phyloP scores from a whole-genome alignment of 2,329 filamentous ascomycete genomes.

The Epichloe bromicola region DNA sequence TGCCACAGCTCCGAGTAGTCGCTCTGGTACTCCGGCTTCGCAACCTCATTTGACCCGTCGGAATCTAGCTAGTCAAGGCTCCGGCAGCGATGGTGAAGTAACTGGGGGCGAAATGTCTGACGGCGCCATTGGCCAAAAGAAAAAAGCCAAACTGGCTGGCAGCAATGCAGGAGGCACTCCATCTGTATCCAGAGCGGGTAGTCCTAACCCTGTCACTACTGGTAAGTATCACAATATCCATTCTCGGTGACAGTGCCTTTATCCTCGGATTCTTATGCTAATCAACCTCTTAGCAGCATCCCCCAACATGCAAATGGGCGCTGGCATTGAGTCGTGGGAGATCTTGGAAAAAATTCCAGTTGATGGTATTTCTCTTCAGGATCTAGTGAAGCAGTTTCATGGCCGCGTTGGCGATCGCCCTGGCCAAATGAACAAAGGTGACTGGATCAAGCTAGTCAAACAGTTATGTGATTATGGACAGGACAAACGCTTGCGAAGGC shows the following conservation, averaged over 20 bases:
- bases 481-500: conserved; percentile 39
- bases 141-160: conserved; percentile 42
- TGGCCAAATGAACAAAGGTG: conserved; percentile 36
- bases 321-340: conserved; percentile 34
- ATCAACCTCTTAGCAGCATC: conserved; percentile 13
- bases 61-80: conserved; percentile 36
- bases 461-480: conserved; percentile 37
- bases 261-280: neutral
- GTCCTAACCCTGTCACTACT: conserved; percentile 35
- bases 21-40: conserved; percentile 42
- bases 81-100: conserved; percentile 59
- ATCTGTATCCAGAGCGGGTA: conserved; percentile 46
- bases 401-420: conserved; percentile 38
- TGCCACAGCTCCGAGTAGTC: conserved; percentile 35
- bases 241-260: neutral
- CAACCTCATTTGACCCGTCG: conserved; percentile 25
- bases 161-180: conserved; percentile 38
- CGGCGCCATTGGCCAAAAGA: conserved; percentile 31
- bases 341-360: conserved; percentile 41
- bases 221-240: conserved; percentile 18
- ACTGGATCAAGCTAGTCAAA: conserved; percentile 49
- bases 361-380: conserved; percentile 40
- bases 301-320: conserved; percentile 23
- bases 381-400: conserved; percentile 41
- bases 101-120: conserved; percentile 57